Evolutionary conservation across 345 rosid species (phyloP), one percentile per base, ranked within the genome.

Genomic region (Eucalyptus paniculata): DNA sequence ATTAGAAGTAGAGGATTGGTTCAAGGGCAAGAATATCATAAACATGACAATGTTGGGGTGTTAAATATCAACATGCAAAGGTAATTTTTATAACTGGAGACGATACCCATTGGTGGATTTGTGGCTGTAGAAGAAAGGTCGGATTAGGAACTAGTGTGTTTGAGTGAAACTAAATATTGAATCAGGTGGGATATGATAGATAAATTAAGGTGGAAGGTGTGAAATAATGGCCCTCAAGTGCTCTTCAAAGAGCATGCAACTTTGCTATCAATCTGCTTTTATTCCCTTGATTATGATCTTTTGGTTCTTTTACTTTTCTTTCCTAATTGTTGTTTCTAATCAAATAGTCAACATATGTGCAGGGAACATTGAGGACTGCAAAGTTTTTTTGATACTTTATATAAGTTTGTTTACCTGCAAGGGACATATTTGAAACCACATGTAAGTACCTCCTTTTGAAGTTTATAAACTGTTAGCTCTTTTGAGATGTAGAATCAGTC

Each of bases 391-490:
- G 67, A 60, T 60, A 26, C 16, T 3, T 60, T 97, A 60, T 97
- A 97, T 91, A 95, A 97, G 91, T 97, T 95, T 88, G 96, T 93
- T 16, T 97, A 97, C 91, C 91, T 97, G 65, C 99, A 95, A 94
- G 99, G 96, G 93, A 97, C 98, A 67, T 97, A 94, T 92, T 88
- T 96, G 89, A 97, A 97, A 92, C 98, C 99, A 90, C 96, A 95
- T 93, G 99, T 97, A 92, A 96, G 98, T 56, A 50, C 85, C 82
- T 88, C 86, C 86, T 72, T 82, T 88, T 45, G 30, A 12, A 30
- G 44, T 37, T 82, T 44, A 89, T 90, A 53, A 88, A 53, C 89
- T 83, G 17, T 62, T 37, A 26, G 60, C 11, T 85, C 15, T 86
- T 86, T 65, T 16, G 45, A 44, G 51, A 40, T 34, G 28, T 49